Evolutionary conservation across 1,284 basidiomycete genomes (phyloP), one percentile per base, ranked within the genome.

Genomic region (Coniferiporia sulphurascens): DNA sequence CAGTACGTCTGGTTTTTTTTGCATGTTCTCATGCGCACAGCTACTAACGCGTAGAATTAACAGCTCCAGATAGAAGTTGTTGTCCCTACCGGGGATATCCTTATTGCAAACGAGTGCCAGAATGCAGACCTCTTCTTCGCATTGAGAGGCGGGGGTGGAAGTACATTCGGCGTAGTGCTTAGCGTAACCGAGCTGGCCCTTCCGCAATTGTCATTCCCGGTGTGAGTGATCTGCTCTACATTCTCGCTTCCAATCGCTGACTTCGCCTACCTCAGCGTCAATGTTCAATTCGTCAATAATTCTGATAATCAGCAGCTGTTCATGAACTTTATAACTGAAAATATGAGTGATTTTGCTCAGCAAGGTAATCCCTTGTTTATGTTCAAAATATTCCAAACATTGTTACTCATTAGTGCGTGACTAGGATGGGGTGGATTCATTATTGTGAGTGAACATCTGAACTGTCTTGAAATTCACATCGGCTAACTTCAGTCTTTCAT

Each of bases 111-210:
- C 59, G 66, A 65, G 43, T 78, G 74, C 60, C 72, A 76, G 59
- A 75, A 77, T 57, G 32, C 68, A 56, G 75, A 78, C 65, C 67
- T 78, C 3, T 79, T 77, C 66, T 79, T 72, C 53, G 77, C 76
- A 21, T 66, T 79, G 2, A 73, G 77, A 36, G 77, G 77, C 15
- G 77, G 75, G 66, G 59, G 68, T 66, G 67, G 69, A 10, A 69
- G 64, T 7, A 69, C 71, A 8, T 73, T 70, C 53, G 72, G 71
- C 13, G 68, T 73, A 15, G 62, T 69, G n/a, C 64, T 71, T 38
- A 69, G 70, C 56, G 65, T 67, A 3, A 66, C 70, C 8, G 66
- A 67, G 36, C 59, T 63, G 1, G 67, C 68, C 15, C 36, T 52
- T 21, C 51, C 51, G 4, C 51, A 41, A 38, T 38, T 41, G 51